Base-by-base conservation (phyloP, 2,329 filamentous ascomycete species). In the Cryphonectria nitschkei region DNA sequence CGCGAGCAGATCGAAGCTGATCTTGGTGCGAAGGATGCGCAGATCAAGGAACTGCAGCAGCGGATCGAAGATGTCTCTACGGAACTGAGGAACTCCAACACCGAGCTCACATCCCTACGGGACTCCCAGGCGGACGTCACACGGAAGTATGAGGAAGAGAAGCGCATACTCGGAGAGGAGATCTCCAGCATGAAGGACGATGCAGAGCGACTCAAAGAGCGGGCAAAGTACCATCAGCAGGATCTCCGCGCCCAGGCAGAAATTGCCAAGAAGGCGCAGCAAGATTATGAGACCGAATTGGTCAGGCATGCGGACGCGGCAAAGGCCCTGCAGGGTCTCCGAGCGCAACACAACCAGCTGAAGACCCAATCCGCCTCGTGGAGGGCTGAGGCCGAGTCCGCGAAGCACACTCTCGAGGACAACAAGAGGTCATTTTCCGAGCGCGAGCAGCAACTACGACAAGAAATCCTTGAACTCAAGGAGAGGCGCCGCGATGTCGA, bases 291-390 rank as follows among this genome's bases (percentile, higher is more conserved):
- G 80, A 91, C 91, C 73, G 96, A 99, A 80, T 87, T 99, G 14
- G 88, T 97, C 76, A 98, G 96, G 83, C 96, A 99, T 81, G 95
- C 95, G 1, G 94, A 98, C 75, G 96, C 95, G n/a, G 93, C 95
- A 16, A 95, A 94, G 81, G 88, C 89, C 50, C 85, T 98, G 19
- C 94, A 97, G 75, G 86, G 86, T 68, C 85, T 97, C 65, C 93
- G 96, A 67, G 85, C 86, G 4, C 94, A 98, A 74, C 88, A 93
- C 80, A 96, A 97, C 77, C 85, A 93, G 75, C 82, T 98, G 73
- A 95, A 93, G 82, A 92, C 92, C 0, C 89, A 97, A 72, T 86
- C 94, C 3, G 90, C 92, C 19, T 88, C 91, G 34, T 85, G 93
- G 76, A 92, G 89, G 77, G 90, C 93, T 0, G 93, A 98, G 78